Base-by-base conservation (phyloP, 306 rosid species). In the Fagus sylvatica region DNA sequence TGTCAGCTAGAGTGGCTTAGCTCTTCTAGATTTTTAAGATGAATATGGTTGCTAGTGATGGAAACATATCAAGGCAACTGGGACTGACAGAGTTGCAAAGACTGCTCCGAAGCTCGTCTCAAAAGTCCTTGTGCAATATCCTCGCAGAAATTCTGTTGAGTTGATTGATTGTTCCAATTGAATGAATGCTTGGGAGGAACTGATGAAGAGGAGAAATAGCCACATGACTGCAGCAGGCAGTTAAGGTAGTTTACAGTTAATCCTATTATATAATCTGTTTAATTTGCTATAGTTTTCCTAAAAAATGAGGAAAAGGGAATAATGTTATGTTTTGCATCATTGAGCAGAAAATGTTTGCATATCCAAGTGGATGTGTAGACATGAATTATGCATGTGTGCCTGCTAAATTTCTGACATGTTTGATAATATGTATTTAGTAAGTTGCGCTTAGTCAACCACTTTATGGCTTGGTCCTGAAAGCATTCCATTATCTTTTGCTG, bases 1-100 rank as follows among this genome's bases (percentile, higher is more conserved):
- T 62, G 37, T 70, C 70, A 54, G 37, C 73, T 15, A 80, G 33
- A 10, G 79, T 68, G 39, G 65, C 28, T 48, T 54, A 42, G 43
- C 51, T 74, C 11, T 36, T 37, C 69, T 42, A 54, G 64, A 46
- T 48, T 54, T 28, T 46, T 39, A 60, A 7, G 46, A 72, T 49
- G 54, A 37, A 48, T 37, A 32, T 15, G 71, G 69, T 53, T 43
- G 17, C 71, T 65, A 34, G 71, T 65, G 48, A 65, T 36, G 48
- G 46, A 65, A 65, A 37, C 30, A 39, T n/a, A 37, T 65, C 64
- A 16, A 42, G 43, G 22, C 39, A 51, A 51, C 59, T n/a, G 9
- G 39, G 28, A 48, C 7, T 19, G 41, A 30, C 42, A 43, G 15
- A 60, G 30, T 74, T 49, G 70, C 51, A 62, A 42, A 53, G n/a